These are phyloP conservation scores for Rhodotorula sp. DNA, from an alignment of 1,284 basidiomycete species.

Conservation along the genomic window DNA sequence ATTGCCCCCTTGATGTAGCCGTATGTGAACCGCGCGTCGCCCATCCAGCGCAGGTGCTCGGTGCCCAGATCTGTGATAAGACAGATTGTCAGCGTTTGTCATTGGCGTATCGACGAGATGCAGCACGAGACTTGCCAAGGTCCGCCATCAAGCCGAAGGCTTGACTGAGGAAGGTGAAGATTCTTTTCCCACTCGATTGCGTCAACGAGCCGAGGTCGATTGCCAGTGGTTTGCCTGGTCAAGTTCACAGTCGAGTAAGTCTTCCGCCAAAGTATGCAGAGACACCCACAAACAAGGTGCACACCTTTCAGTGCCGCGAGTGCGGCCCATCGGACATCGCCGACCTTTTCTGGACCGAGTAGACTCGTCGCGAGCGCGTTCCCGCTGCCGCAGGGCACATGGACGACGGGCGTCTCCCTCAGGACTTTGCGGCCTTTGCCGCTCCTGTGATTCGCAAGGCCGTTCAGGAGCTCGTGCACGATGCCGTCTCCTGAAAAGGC, in stretches of 20 bases:
- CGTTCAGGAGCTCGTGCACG: conserved; percentile 88
- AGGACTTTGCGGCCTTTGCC: conserved; percentile 67
- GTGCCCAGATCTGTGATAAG: conserved; percentile 58
- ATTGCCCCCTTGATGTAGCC: conserved; percentile 67
- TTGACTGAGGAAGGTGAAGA: conserved; percentile 85
- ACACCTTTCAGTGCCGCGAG: conserved; percentile 36
- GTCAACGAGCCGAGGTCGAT: conserved; percentile 78
- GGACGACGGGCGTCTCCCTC: conserved; percentile 66
- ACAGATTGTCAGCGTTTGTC: not conserved
- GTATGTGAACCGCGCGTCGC: conserved; percentile 82
- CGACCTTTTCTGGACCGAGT: conserved; percentile 9
- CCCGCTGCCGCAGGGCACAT: conserved; percentile 83
- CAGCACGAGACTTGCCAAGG: conserved; percentile 48
- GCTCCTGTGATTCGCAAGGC: conserved; percentile 66
- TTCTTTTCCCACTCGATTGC: conserved; percentile 59
- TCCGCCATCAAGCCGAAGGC: conserved; percentile 90
- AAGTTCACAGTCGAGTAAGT: too few species aligned
- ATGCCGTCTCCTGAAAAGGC: conserved; percentile 86
- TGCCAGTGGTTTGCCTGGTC: conserved; percentile 64
- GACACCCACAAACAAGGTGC: conserved; percentile 7
- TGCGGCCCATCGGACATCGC: conserved; percentile 47
- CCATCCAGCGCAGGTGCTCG: conserved; percentile 86
- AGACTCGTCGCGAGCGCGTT: conserved; percentile 62
- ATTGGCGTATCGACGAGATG: not conserved
- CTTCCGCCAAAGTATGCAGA: too few species aligned